These are phyloP conservation scores for Trematosphaeria pertusa DNA, from an alignment of 2,329 filamentous ascomycete genomes.

Conservation along the genomic window DNA sequence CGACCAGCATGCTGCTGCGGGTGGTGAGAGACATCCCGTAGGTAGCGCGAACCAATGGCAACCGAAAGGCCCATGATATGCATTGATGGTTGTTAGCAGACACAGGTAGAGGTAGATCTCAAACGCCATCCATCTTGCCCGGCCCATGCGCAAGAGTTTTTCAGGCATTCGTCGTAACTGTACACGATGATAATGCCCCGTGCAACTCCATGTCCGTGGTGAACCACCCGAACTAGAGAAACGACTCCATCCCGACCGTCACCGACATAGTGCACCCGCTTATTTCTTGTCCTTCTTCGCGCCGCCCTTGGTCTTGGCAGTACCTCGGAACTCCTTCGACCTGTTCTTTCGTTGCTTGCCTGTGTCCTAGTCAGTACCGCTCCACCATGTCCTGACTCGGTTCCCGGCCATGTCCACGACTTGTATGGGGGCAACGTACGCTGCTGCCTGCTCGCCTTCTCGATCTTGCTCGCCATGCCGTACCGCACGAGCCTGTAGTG, in stretches of 20 bases:
- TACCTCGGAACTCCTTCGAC: slow-evolving; percentile 97
- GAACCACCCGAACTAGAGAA: slow-evolving; percentile 41
- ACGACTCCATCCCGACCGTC: slow-evolving; percentile 39
- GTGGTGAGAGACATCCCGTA: no score
- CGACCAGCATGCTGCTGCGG: no score
- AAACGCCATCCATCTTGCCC: slow-evolving; percentile 50
- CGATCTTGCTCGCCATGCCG: slow-evolving; percentile 90
- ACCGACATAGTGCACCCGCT: slow-evolving; percentile 39
- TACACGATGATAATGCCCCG: slow-evolving; percentile 47
- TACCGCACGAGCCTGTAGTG: slow-evolving; percentile 96
- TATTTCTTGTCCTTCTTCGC: slow-evolving; percentile 85
- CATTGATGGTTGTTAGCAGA: slow-evolving; percentile 48
- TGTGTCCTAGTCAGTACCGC: slow-evolving; percentile 56
- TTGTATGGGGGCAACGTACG: slow-evolving; percentile 70
- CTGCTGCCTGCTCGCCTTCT: slow-evolving; percentile 98
- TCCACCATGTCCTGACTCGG: slow-evolving; percentile 11
- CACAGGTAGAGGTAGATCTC: slow-evolving; percentile 42
- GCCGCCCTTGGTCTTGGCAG: slow-evolving; percentile 96
- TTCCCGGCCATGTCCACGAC: slow-evolving; percentile 12
- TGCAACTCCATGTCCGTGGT: slow-evolving; percentile 45
- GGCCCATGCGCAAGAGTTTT: slow-evolving; percentile 47
- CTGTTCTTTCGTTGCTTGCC: slow-evolving; percentile 99
- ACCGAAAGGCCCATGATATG: slow-evolving; percentile 49
- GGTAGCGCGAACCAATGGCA: no score
- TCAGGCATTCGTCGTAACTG: slow-evolving; percentile 47